Conservation (phyloP, 2,329 filamentous ascomycete species). For the Colletotrichum sidae region DNA sequence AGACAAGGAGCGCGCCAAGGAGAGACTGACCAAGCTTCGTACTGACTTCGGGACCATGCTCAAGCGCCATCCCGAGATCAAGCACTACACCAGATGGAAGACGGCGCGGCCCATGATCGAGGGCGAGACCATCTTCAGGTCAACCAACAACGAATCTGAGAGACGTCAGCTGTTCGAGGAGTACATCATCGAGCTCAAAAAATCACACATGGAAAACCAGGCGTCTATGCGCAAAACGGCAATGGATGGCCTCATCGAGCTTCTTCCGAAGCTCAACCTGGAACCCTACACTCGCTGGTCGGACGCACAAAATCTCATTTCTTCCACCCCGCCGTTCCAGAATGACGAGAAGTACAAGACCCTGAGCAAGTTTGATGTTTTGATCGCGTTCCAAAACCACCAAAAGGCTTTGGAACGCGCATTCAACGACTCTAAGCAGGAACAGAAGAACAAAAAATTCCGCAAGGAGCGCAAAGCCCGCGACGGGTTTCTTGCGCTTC, state of each 20-base stretch:
- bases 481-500: constrained; percentile 80
- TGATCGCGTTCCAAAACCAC: constrained; percentile 94
- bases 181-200: constrained; percentile 88
- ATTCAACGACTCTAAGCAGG: constrained; percentile 91
- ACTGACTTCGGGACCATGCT: constrained; percentile 97
- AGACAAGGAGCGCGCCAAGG: constrained; percentile 94
- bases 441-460: constrained; percentile 83
- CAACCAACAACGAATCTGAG: constrained; percentile 88
- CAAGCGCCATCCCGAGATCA: constrained; percentile 95
- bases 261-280: constrained; percentile 83
- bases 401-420: constrained; percentile 91
- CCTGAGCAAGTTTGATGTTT: constrained; percentile 88
- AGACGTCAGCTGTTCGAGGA: constrained; percentile 92
- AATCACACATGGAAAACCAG: constrained; percentile 81
- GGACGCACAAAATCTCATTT: constrained; percentile 86
- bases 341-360: constrained; percentile 86
- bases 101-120: constrained; percentile 94
- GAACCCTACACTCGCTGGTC: constrained; percentile 96
- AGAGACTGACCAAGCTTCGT: constrained; percentile 90
- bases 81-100: constrained; percentile 97
- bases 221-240: constrained; percentile 79
- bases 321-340: constrained; percentile 81
- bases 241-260: constrained; percentile 82
- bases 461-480: constrained; percentile 88
- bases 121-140: constrained; percentile 94